phyloP scores from a whole-genome alignment of 2,329 filamentous ascomycete genomes.

The Penicillium sp. region DNA sequence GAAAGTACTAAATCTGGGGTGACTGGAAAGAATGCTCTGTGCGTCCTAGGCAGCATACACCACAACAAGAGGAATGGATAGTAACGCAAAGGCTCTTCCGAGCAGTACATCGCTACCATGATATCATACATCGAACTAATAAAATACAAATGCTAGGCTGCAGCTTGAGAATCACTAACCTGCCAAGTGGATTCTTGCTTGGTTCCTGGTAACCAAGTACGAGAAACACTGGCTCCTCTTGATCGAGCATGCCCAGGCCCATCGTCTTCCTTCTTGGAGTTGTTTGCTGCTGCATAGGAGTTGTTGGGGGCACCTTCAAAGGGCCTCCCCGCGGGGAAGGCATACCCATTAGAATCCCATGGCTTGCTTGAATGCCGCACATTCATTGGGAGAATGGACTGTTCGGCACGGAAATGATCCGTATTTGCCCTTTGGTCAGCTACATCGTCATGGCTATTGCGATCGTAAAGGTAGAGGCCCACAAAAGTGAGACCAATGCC shows the following conservation, averaged over 20 bases:
- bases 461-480: slow-evolving; percentile 92
- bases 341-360: slow-evolving; percentile 40
- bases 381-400: slow-evolving; percentile 67
- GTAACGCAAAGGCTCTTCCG: not conserved
- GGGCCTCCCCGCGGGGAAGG: slow-evolving; percentile 31
- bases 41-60: not conserved
- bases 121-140: slow-evolving; percentile 17
- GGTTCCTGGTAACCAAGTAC: slow-evolving; percentile 71
- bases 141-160: slow-evolving; percentile 16
- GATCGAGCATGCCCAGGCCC: slow-evolving; percentile 46
- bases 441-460: slow-evolving; percentile 83
- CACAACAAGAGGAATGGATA: not conserved
- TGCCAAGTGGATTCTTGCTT: slow-evolving; percentile 85
- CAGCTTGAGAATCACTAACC: slow-evolving; percentile 43
- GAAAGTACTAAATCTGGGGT: not conserved
- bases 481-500: slow-evolving; percentile 88
- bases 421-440: slow-evolving; percentile 74
- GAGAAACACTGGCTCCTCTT: slow-evolving; percentile 41
- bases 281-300: slow-evolving; percentile 20
- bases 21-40: not conserved
- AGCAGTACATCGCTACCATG: slow-evolving; percentile 12
- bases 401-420: slow-evolving; percentile 62
- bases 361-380: slow-evolving; percentile 36
- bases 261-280: slow-evolving; percentile 47
- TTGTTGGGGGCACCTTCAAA: slow-evolving; percentile 23